Conservation (phyloP, 2,329 filamentous ascomycete genomes). For the Chaetothyriales sp. region DNA sequence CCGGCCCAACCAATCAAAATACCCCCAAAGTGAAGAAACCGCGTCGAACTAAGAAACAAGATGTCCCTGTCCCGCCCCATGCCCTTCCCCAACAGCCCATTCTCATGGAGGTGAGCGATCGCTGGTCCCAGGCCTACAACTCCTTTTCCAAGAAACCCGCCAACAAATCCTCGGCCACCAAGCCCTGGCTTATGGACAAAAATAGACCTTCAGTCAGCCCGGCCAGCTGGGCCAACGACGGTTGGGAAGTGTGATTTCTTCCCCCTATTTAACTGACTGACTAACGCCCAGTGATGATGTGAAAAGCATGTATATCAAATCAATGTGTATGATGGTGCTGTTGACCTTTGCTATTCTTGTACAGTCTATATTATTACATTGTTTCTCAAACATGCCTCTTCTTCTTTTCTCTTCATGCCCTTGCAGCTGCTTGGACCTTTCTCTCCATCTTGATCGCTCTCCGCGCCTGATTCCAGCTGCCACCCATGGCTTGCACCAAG, state of each 20-base stretch:
- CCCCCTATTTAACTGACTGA: background rate
- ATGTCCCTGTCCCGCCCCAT: slow-evolving; percentile 20
- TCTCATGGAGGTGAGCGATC: slow-evolving; percentile 27
- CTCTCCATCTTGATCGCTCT: slow-evolving; percentile 18
- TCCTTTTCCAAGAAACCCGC: slow-evolving; percentile 5
- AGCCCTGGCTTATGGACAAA: slow-evolving; percentile 9
- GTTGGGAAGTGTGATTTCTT: slow-evolving; percentile 19
- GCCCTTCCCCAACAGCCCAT: slow-evolving; percentile 30
- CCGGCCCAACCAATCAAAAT: background rate
- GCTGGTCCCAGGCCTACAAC: slow-evolving; percentile 14
- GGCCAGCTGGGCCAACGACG: slow-evolving; percentile 14
- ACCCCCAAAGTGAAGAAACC: slow-evolving; percentile 7
- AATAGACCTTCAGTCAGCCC: slow-evolving; percentile 4
- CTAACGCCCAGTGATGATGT: background rate
- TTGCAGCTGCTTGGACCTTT: background rate
- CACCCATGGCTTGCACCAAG: slow-evolving; percentile 19
- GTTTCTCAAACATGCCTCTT: background rate
- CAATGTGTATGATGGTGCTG: background rate
- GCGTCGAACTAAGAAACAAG: slow-evolving; percentile 17
- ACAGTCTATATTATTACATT: background rate
- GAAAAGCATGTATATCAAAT: background rate
- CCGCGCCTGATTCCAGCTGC: slow-evolving; percentile 31
- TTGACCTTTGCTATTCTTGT: background rate
- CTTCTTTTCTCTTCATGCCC: background rate
- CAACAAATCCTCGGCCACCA: slow-evolving; percentile 1